Evolutionary conservation across 2,329 filamentous ascomycete genomes (phyloP).

Genomic region (Hymenotorrendiella dingleyae): DNA sequence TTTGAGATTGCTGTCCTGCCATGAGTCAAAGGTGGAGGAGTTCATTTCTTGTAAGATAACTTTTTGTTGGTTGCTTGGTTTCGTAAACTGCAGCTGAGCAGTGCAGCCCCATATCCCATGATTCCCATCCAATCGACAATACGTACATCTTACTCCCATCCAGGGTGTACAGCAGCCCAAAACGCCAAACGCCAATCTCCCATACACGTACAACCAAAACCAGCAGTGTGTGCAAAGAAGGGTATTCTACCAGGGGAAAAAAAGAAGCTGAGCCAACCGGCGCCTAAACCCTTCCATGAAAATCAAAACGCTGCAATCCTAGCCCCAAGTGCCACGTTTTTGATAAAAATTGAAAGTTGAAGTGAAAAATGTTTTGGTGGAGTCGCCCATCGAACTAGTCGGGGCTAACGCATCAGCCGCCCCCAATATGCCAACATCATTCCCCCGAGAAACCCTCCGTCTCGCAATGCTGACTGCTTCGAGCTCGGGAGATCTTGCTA

Average conservation of each 20-base stretch:
- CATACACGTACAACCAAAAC: not conserved
- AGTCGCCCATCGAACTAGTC: too few relatives aligned
- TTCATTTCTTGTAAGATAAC: too few relatives aligned
- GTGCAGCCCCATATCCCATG: constrained; percentile 1
- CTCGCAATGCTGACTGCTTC: constrained; percentile 3
- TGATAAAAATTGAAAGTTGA: too few relatives aligned
- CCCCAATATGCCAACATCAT: constrained; percentile 1
- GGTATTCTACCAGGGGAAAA: constrained; percentile 7
- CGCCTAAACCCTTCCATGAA: too few relatives aligned
- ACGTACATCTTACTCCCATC: not conserved
- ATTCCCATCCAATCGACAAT: not conserved
- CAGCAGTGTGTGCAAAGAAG: not conserved
- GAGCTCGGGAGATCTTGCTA: constrained; percentile 2
- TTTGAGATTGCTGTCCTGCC: too few relatives aligned
- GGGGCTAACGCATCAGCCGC: not conserved
- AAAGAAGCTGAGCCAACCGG: too few relatives aligned
- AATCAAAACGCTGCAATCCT: too few relatives aligned
- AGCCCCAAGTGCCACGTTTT: not conserved
- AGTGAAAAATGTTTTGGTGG: too few relatives aligned
- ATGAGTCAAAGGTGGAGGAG: too few relatives aligned
- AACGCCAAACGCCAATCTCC: not conserved
- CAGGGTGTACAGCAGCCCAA: not conserved
- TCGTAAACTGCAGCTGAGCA: not conserved
- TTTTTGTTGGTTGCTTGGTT: too few relatives aligned
- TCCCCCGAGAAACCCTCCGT: not conserved